These are phyloP conservation scores for Bisporella sp. DNA, from an alignment of 2,329 filamentous ascomycete species.

Conservation along the genomic window DNA sequence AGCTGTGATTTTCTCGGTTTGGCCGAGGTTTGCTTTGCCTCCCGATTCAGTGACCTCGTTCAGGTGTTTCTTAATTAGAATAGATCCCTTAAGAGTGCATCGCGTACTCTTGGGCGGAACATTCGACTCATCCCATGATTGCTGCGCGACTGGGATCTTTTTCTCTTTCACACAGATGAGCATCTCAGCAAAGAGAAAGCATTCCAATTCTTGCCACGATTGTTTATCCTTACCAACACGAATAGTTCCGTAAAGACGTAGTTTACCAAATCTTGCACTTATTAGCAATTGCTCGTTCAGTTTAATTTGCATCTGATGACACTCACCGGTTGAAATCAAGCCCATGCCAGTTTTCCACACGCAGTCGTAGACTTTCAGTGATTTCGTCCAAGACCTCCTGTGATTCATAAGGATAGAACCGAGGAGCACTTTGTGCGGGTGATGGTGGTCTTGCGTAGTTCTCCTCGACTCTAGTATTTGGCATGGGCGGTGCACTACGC, in stretches of 20 bases:
- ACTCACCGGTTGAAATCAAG: conserved; percentile 75
- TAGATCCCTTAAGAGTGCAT: conserved; percentile 93
- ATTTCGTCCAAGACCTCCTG: conserved; percentile 74
- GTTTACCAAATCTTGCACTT: conserved; percentile 69
- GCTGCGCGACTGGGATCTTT: conserved; percentile 49
- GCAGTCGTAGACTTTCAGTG: conserved; percentile 73
- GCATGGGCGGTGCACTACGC: conserved; percentile 41
- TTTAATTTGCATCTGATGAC: background rate
- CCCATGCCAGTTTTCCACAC: conserved; percentile 99
- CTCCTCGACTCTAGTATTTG: conserved; percentile 42
- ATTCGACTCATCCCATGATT: conserved; percentile 60
- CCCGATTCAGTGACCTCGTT: conserved; percentile 76
- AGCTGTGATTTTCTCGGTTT: conserved; percentile 26
- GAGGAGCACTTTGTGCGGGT: conserved; percentile 41
- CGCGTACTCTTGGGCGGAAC: conserved; percentile 56
- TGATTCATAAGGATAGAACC: conserved; percentile 67
- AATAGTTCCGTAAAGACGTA: conserved; percentile 82
- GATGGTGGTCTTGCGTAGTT: conserved; percentile 50
- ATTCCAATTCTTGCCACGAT: conserved; percentile 96
- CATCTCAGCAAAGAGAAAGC: conserved; percentile 97
- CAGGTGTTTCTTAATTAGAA: conserved; percentile 95
- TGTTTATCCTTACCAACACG: conserved; percentile 93
- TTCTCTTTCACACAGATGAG: conserved; percentile 99
- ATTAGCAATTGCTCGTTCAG: conserved; percentile 21
- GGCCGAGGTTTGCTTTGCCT: conserved; percentile 29